Percentiles rank a stretch among this genome's conserved stretches.
phyloP scores from a whole-genome alignment of 2,329 filamentous ascomycete species.

The Scytalidium lignicola region DNA sequence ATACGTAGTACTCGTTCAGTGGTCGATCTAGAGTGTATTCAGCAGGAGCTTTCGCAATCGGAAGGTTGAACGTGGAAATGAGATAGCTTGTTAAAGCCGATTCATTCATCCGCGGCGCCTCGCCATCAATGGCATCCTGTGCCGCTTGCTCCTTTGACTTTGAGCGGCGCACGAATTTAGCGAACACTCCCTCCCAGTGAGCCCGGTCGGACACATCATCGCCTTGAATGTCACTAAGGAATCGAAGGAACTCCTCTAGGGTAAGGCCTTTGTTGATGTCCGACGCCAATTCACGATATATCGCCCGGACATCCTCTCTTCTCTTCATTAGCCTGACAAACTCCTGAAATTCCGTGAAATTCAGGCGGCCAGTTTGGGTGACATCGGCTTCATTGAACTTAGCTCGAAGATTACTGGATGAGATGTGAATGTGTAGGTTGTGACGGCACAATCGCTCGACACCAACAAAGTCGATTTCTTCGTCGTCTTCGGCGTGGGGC shows the following conservation, averaged over 20 bases:
- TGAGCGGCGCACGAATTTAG: slow-evolving; percentile 59
- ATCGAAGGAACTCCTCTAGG: slow-evolving; percentile 66
- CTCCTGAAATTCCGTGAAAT: slow-evolving; percentile 74
- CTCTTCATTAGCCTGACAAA: slow-evolving; percentile 82
- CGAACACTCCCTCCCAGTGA: slow-evolving; percentile 69
- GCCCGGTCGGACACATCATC: slow-evolving; percentile 64
- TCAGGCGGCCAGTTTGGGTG: slow-evolving; percentile 59
- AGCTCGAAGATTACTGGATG: slow-evolving; percentile 63
- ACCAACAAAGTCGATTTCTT: slow-evolving; percentile 70
- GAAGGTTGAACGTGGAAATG: slow-evolving; percentile 66
- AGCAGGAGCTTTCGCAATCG: slow-evolving; percentile 56
- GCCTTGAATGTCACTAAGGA: slow-evolving; percentile 68
- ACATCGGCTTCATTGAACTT: slow-evolving; percentile 71
- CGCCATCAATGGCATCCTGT: slow-evolving; percentile 37
- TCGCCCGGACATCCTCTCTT: slow-evolving; percentile 70
- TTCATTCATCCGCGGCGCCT: slow-evolving; percentile 64
- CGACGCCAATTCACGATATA: slow-evolving; percentile 60
- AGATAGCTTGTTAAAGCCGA: slow-evolving; percentile 74
- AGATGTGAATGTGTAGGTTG: slow-evolving; percentile 82
- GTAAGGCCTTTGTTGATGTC: slow-evolving; percentile 62
- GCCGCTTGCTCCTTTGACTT: slow-evolving; percentile 40
- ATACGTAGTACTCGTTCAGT: slow-evolving; percentile 96
- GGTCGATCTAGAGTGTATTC: slow-evolving; percentile 70
- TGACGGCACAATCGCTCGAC: slow-evolving; percentile 82
- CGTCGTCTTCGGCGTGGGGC: slow-evolving; percentile 49